These are phyloP conservation scores for Nasturtium officinale DNA, from an alignment of 345 rosid species.

Conservation along the genomic window DNA sequence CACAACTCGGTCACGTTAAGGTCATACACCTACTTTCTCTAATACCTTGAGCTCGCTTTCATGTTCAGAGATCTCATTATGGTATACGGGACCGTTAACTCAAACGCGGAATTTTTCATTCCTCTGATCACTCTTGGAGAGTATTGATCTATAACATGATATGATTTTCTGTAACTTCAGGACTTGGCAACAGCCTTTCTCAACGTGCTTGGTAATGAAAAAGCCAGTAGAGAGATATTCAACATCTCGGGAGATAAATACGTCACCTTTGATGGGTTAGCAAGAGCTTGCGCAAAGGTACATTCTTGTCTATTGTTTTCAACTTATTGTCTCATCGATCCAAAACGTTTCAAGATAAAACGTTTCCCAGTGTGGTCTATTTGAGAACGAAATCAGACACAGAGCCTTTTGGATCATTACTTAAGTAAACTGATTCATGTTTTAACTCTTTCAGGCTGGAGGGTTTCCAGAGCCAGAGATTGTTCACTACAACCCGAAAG, in stretches of 20 bases:
- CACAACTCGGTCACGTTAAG: slow-evolving; percentile 97
- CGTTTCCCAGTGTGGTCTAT: background rate
- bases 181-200: slow-evolving; percentile 86
- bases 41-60: background rate
- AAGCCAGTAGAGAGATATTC: slow-evolving; percentile 83
- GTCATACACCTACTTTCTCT: slow-evolving; percentile 45
- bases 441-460: slow-evolving; percentile 60
- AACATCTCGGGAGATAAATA: slow-evolving; percentile 94
- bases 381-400: background rate
- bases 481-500: slow-evolving; percentile 84
- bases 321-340: background rate
- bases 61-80: background rate
- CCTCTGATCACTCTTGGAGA: slow-evolving; percentile 1
- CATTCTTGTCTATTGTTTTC: slow-evolving; percentile 4
- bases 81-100: background rate
- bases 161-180: slow-evolving; percentile 46
- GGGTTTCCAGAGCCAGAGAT: slow-evolving; percentile 97
- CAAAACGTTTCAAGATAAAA: background rate
- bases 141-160: slow-evolving; percentile 16
- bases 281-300: slow-evolving; percentile 97
- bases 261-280: slow-evolving; percentile 88
- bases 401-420: slow-evolving; percentile 7
- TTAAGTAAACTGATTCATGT: slow-evolving; percentile 9
- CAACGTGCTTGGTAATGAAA: slow-evolving; percentile 77
- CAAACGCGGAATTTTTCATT: background rate